phyloP scores from a whole-genome alignment of 2,329 filamentous ascomycete species.

The Phaeosphaeria sp. region DNA sequence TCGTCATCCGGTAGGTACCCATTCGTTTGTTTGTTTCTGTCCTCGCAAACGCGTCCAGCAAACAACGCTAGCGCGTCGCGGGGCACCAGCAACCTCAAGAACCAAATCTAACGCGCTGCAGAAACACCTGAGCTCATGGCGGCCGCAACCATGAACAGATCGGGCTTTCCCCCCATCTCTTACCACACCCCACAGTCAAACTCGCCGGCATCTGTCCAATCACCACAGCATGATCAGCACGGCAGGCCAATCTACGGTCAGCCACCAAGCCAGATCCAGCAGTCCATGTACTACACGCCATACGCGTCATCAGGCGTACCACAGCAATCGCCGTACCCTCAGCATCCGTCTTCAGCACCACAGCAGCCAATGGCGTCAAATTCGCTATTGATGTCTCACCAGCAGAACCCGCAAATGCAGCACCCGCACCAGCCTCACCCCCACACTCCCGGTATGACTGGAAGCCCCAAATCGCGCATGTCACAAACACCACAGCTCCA shows the following conservation, averaged over 20 bases:
- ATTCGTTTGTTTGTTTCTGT: constrained; percentile 12
- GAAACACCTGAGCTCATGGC: constrained; percentile 76
- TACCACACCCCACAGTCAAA: constrained; percentile 96
- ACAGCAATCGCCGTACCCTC: constrained; percentile 64
- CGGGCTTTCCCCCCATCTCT: constrained; percentile 77
- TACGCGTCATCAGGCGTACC: constrained; percentile 57
- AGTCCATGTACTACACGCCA: constrained; percentile 78
- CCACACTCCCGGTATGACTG: constrained; percentile 66
- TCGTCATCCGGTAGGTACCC: constrained; percentile 69
- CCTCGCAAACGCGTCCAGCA: constrained; percentile 10
- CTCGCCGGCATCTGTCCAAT: constrained; percentile 91
- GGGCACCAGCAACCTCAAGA: constrained; percentile 3
- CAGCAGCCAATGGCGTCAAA: constrained; percentile 61
- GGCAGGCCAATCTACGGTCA: constrained; percentile 82
- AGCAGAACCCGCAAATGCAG: constrained; percentile 50
- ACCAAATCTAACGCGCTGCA: constrained; percentile 64
- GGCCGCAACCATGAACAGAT: constrained; percentile 69
- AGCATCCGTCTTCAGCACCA: constrained; percentile 62
- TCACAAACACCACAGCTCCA: constrained; percentile 62
- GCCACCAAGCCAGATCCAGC: constrained; percentile 77
- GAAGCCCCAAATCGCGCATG: constrained; percentile 62
- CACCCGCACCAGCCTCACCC: constrained; percentile 51
- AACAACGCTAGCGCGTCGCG: constrained; percentile 15
- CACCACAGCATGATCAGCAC: constrained; percentile 90
- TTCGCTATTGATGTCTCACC: constrained; percentile 62